Evolutionary conservation across 169 alveolate genomes (phyloP).

Genomic region (Eimeria acervulina): DNA sequence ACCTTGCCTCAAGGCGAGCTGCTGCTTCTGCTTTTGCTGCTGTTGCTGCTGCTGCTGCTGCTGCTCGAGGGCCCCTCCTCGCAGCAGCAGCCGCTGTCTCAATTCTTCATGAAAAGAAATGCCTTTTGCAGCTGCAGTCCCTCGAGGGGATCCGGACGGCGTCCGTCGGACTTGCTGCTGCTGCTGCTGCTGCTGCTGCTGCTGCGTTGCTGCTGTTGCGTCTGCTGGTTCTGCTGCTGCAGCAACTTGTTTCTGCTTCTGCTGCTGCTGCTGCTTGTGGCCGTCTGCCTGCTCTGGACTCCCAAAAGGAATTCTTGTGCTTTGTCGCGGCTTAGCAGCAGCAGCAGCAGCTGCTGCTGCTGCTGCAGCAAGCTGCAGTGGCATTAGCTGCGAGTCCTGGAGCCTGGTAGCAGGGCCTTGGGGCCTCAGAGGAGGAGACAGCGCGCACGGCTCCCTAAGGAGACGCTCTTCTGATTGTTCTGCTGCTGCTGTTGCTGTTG

Average conservation of each 20-base stretch:
- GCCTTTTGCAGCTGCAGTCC: neutral
- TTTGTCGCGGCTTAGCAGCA: conserved; percentile 13
- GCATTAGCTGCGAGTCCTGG: neutral
- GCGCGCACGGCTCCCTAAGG: conserved; percentile 39
- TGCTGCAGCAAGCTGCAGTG: conserved; percentile 58
- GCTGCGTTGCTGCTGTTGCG: conserved; percentile 34
- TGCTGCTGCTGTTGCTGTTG: neutral
- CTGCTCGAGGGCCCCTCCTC: conserved; percentile 30
- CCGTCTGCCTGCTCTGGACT: neutral
- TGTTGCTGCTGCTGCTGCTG: neutral
- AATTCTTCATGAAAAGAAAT: conserved; percentile 20
- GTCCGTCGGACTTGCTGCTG: neutral
- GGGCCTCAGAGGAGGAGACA: conserved; percentile 46
- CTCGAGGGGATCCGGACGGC: neutral
- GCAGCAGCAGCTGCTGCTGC: conserved; percentile 51
- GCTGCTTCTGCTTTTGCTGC: too few relatives aligned
- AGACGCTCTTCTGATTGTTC: neutral
- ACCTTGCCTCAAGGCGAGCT: neutral
- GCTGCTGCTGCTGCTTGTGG: too few relatives aligned
- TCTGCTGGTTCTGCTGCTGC: neutral
- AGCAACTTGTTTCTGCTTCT: too few relatives aligned
- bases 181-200: conserved; percentile 30
- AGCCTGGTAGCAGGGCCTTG: neutral
- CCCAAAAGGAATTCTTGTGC: conserved; percentile 26
- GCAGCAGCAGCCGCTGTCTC: conserved; percentile 17